Conservation (phyloP, 192 early-diverging fungal species). For the Podila clonocystis region DNA sequence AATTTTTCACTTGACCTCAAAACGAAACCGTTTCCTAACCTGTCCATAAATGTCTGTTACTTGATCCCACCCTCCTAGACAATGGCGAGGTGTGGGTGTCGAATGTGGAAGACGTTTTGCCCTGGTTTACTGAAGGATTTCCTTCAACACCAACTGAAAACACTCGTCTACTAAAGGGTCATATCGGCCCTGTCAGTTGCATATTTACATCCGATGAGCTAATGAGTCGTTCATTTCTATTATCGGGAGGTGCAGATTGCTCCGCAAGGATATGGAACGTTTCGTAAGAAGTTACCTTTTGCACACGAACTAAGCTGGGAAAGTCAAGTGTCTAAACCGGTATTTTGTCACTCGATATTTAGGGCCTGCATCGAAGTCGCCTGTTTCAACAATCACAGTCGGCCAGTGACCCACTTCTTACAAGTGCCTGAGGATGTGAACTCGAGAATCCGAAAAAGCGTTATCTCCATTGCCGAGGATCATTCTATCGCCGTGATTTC, state of each 20-base stretch:
- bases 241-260: constrained; percentile 76
- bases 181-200: constrained; percentile 67
- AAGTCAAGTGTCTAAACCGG: too few species aligned
- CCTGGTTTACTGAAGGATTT: constrained; percentile 10
- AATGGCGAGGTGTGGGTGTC: constrained; percentile 69
- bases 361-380: constrained; percentile 65
- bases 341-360: neutral
- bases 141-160: neutral
- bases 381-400: constrained; percentile 66
- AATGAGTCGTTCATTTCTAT: constrained; percentile 58
- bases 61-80: constrained; percentile 49
- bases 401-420: constrained; percentile 58
- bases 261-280: constrained; percentile 79
- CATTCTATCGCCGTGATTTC: constrained; percentile 77
- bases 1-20: too few species aligned
- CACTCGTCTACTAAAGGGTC: constrained; percentile 53
- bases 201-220: constrained; percentile 63
- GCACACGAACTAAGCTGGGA: neutral
- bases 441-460: constrained; percentile 51
- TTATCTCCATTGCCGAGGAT: constrained; percentile 76
- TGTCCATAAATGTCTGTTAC: neutral
- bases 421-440: constrained; percentile 64
- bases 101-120: constrained; percentile 22
- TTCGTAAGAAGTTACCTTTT: constrained; percentile 56
- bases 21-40: neutral